Evolutionary conservation across 371 early-diverging fungal genomes (phyloP), one percentile per base, ranked within the genome.

Genomic region (Choanephora cucurbitarum): DNA sequence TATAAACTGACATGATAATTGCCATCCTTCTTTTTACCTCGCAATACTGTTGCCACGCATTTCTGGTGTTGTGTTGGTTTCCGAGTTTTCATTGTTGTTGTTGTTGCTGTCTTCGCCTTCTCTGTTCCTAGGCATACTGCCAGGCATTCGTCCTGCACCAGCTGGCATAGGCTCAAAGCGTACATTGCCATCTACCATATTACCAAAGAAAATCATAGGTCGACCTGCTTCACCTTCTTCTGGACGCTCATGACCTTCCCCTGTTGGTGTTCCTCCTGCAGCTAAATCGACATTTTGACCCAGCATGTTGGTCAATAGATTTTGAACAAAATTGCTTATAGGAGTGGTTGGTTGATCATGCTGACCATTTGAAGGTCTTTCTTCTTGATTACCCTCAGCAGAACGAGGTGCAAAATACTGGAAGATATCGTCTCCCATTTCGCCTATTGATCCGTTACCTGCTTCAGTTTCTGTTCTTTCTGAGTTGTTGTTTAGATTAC

Each of bases 121-220:
- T 31, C 28, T 42, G 17, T 32, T 46, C 14, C 43, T 44, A 6
- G 54, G 55, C 22, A 43, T 43, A 18, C 23, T 10, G 3, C 49
- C 55, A 32, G 61, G 61, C 48, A 56, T 61, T 17, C 28, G 19
- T 1, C 37, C 14, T 14, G 22, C 31, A 49, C 31, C 19, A 3
- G 37, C 44, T 11, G 62, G 45, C 42, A 60, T 55, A 13, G 66
- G 60, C 28, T 69, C 67, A 13, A 70, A 53, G 18, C 67, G 67
- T 39, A 69, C 42, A 24, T 60, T 69, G 8, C 70, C 66, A 48
- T 72, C 70, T 1, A 72, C 54, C 55, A 69, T 52, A 52, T 65
- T 69, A 15, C 75, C 66, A 42, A 66, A 72, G 37, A 69, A 65
- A 1, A 75, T 33, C 21, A 65, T 43, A 0, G 75, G 70, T 37